phyloP scores from a whole-genome alignment of 345 rosid genomes.

The Eucalyptus regnans region DNA sequence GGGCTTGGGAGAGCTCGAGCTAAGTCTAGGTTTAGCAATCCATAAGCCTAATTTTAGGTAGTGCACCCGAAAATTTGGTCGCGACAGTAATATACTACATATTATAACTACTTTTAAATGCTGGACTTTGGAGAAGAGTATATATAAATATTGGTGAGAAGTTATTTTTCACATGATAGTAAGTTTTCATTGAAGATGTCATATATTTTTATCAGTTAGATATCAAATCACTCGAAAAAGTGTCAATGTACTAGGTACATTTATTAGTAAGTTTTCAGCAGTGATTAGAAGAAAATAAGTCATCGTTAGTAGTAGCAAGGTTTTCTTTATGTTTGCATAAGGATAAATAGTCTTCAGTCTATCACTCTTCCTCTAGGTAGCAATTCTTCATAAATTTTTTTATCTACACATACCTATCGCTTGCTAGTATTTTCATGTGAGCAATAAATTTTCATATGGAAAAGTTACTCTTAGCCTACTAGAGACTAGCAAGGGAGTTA shows the following conservation, averaged over 20 bases:
- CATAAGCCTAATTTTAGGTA: too few relatives aligned
- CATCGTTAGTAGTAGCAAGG: rapidly evolving
- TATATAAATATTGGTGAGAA: background rate
- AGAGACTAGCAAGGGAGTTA: too few relatives aligned
- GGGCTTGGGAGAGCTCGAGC: too few relatives aligned
- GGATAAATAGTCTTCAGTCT: background rate
- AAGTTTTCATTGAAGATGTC: too few relatives aligned
- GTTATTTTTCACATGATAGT: background rate
- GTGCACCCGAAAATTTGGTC: too few relatives aligned
- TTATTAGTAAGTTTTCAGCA: background rate
- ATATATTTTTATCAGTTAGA: too few relatives aligned
- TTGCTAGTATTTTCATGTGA: background rate
- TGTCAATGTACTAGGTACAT: background rate
- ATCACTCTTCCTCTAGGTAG: background rate
- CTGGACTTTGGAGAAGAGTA: background rate
- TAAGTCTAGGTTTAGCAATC: too few relatives aligned
- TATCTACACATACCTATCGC: background rate
- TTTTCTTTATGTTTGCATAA: background rate
- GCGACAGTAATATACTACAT: too few relatives aligned
- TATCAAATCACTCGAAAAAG: background rate
- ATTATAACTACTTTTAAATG: too few relatives aligned
- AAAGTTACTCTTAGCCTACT: too few relatives aligned
- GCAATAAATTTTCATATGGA: background rate
- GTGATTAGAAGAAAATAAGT: background rate
- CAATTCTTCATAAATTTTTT: rapidly evolving